Percentiles rank a stretch among this genome's conserved stretches.
These are phyloP conservation scores for Mortierella sp. DNA, from an alignment of 371 early-diverging fungal species.

Conservation along the genomic window DNA sequence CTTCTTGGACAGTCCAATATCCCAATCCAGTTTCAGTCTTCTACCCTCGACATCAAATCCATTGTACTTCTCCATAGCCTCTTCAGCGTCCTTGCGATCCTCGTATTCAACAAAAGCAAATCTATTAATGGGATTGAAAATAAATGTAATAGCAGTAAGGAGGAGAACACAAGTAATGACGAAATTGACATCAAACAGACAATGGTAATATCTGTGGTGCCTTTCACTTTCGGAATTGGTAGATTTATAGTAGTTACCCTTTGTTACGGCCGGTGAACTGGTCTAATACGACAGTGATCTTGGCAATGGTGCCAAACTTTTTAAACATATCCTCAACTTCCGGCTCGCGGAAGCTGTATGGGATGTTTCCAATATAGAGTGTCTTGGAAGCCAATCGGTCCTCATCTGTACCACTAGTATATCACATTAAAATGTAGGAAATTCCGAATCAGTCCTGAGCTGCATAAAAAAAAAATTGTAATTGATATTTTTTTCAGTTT, in stretches of 20 bases:
- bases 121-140: slow-evolving; percentile 41
- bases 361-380: slow-evolving; percentile 84
- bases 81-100: slow-evolving; percentile 82
- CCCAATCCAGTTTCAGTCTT: slow-evolving; percentile 85
- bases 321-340: slow-evolving; percentile 83
- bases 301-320: slow-evolving; percentile 74
- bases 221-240: no score
- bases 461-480: not conserved
- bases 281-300: slow-evolving; percentile 80
- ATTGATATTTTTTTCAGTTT: not conserved
- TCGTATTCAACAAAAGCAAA: slow-evolving; percentile 86
- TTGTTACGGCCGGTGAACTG: slow-evolving; percentile 81
- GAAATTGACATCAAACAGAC: not conserved
- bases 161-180: slow-evolving; percentile 2
- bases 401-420: slow-evolving; percentile 74
- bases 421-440: not conserved
- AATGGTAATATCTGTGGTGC: not conserved
- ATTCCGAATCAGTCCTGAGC: not conserved
- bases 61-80: slow-evolving; percentile 80
- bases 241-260: slow-evolving; percentile 64
- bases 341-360: slow-evolving; percentile 79
- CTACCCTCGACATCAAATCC: slow-evolving; percentile 80
- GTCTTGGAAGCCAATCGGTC: slow-evolving; percentile 75
- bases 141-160: not conserved
- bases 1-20: slow-evolving; percentile 79